Conservation (phyloP, 2,329 filamentous ascomycete species). For the Fusarium dlaminii region DNA sequence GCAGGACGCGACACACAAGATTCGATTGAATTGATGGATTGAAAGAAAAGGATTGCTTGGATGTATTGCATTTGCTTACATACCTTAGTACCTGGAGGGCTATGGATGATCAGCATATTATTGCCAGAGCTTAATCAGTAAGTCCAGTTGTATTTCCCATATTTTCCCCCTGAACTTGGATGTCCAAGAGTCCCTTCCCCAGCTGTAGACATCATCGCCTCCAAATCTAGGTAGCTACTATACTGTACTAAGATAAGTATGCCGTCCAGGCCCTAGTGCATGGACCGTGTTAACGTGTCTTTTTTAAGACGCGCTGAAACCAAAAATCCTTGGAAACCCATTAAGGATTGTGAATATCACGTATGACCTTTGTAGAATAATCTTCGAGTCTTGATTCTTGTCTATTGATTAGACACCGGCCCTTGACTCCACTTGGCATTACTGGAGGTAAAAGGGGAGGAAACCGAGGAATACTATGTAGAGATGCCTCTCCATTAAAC, state of each 20-base stretch:
- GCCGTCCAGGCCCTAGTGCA: not conserved
- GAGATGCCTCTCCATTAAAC: not conserved
- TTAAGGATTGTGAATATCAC: not conserved
- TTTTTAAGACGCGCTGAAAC: not conserved
- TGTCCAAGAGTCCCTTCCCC: not conserved
- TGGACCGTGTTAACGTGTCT: not conserved
- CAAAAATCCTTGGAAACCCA: not conserved
- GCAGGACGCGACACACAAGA: not conserved
- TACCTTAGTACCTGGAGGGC: not conserved
- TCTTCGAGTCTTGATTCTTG: not conserved
- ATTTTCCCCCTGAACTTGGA: not conserved
- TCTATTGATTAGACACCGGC: slow-evolving; percentile 10
- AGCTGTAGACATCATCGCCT: slow-evolving; percentile 1
- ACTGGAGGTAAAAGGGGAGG: not conserved
- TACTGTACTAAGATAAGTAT: not conserved
- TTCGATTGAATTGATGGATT: not conserved
- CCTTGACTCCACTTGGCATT: not conserved
- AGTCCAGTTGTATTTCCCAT: not conserved
- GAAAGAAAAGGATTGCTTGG: not conserved
- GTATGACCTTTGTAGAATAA: not conserved
- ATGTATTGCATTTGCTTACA: not conserved
- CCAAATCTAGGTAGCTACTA: not conserved
- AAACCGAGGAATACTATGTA: not conserved
- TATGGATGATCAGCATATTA: not conserved
- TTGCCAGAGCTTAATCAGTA: not conserved